Evolutionary conservation across 2,329 filamentous ascomycete species (phyloP), one percentile per base, ranked within the genome.

Genomic region (Fonsecaea nubica): DNA sequence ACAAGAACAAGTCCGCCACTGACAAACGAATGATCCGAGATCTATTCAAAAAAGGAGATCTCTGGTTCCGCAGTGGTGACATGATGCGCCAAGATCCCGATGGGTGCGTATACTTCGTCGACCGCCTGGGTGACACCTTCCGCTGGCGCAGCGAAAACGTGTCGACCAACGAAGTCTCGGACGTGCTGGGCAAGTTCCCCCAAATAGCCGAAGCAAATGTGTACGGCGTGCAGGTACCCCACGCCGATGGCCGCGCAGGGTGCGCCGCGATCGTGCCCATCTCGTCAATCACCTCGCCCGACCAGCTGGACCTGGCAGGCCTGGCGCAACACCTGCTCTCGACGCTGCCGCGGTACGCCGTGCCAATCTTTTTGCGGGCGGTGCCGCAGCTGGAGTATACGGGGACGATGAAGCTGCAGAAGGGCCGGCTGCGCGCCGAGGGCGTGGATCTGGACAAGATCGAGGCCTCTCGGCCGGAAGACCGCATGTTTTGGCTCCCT

Each of bases 1-100:
- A 89, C 77, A 88, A 88, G 68, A 93, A 96, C 77, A 77, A 83
- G 9, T 83, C 84, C 30, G 92, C 92, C 0, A 91, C 89, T 0
- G 80, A 86, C 35, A 84, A 86, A 70, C 96, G 96, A 78, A 84
- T 96, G 57, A 77, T 95, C 67, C 86, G 89, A 6, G 81, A 90
- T 72, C 90, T 95, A 2, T 86, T 95, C 69, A 80, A 78, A 64
- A 89, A 89, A 74, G 92, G 90, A n/a, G 93, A 97, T 74, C 89
- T 87, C 0, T 96, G 88, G 84, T 96, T 93, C 82, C 87, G 92
- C 32, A 90, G 91, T 0, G 93, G 93, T 21, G 93, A 97, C 74
- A 84, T 96, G 40, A 80, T 95, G 50, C 84, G 88, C n/a, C 86
- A 85, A 80, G 90, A 93, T 71, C 65, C 69, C 0, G 88, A 95